These are phyloP conservation scores for Mortierella sp. DNA, from an alignment of 371 early-diverging fungal genomes.

Conservation along the genomic window DNA sequence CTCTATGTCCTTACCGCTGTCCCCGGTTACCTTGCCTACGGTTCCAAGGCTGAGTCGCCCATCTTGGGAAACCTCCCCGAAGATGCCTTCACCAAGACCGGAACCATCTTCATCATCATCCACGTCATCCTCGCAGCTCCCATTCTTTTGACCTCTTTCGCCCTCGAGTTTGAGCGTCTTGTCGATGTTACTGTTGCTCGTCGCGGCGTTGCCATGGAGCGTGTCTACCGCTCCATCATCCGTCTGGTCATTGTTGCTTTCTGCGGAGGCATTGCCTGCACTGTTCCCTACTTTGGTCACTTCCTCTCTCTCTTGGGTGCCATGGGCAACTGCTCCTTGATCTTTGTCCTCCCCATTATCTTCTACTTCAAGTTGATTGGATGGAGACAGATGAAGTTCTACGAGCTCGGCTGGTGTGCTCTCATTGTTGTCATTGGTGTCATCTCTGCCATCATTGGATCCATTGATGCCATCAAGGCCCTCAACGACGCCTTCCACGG, in stretches of 20 bases:
- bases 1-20: conserved; percentile 85
- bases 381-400: conserved; percentile 67
- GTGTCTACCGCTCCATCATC: conserved; percentile 65
- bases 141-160: conserved; percentile 82
- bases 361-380: conserved; percentile 83
- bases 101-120: conserved; percentile 81
- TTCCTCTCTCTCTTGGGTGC: conserved; percentile 86
- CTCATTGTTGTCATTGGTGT: conserved; percentile 76
- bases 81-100: conserved; percentile 72
- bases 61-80: conserved; percentile 79
- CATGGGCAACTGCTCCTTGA: conserved; percentile 79
- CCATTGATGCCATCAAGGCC: conserved; percentile 73
- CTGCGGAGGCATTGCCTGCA: conserved; percentile 73
- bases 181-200: conserved; percentile 68
- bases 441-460: conserved; percentile 81
- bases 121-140: conserved; percentile 88
- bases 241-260: conserved; percentile 66
- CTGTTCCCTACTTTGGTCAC: conserved; percentile 82
- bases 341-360: conserved; percentile 84
- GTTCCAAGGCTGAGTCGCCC: conserved; percentile 73
- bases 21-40: conserved; percentile 89
- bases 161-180: conserved; percentile 79
- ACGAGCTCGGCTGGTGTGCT: conserved; percentile 74
- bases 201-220: conserved; percentile 66
- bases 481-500: background rate